Evolutionary conservation across 208 protist species (phyloP), one percentile per base, ranked within the genome.

Genomic region (Endotrypanum monterogeii): DNA sequence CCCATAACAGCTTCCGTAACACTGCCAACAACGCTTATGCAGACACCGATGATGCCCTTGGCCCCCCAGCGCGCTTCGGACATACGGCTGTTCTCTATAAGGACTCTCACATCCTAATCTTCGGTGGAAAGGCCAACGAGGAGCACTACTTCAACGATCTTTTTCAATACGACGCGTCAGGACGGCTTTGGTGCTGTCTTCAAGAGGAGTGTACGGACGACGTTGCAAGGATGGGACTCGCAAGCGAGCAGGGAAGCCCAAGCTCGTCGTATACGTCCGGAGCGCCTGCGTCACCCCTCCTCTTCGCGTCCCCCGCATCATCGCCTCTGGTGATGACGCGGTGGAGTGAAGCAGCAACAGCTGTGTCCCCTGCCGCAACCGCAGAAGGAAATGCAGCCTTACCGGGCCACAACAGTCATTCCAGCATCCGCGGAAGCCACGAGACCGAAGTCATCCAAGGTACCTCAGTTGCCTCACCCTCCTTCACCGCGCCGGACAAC

Each of bases 81-180:
- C 89, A 93, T 84, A 91, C 84, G 0, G 85, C 88, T 1, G 85
- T 92, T 9, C 73, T 87, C 12, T 86, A 83, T 61, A 67, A 69
- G n/a, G 73, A 76, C 35, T 60, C 83, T 23, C 70, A 83, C 23
- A 85, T 94, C 14, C 68, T 91, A 51, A 68, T 91, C 39, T 90
- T 91, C 72, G 90, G 88, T 2, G 90, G 88, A 28, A 84, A 83
- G 67, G 71, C 57, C 18, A 70, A 39, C 30, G 61, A 66, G 32
- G 80, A 77, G 35, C 62, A 61, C 2, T 88, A 83, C 72, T 77
- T 85, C 71, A 88, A 78, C 63, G 86, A 90, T 69, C 57, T 84
- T 35, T 82, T 76, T 67, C n/a, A 67, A 60, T 90, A 83, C 63
- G 73, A 88, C 67, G 51, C 76, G 28, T 67, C 66, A n/a, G 23